Evolutionary conservation across 2,329 filamentous ascomycete genomes (phyloP), one percentile per base, ranked within the genome.

Genomic region (Cryphonectria japonica): DNA sequence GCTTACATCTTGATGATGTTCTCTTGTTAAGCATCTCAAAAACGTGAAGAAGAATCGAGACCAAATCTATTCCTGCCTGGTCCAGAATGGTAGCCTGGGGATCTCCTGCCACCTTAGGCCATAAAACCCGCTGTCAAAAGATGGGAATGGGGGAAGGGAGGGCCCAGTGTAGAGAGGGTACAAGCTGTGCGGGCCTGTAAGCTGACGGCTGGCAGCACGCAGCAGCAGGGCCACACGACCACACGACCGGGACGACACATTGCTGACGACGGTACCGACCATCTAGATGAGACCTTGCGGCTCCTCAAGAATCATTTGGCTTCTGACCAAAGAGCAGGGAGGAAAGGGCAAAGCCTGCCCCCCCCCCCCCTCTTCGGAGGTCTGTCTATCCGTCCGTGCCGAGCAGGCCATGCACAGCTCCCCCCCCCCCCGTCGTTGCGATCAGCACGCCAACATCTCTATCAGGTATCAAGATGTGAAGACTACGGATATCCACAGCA

Each of bases 171-270:
- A 39, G 37, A 39, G 37, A 50, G 46, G 19, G 46, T 26, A 50
- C 34, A 63, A 2, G 39, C 37, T 29, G 34, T 43, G 34, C 34
- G 39, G 22, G 39, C 61, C 46, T 13, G 22, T 65, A 57, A 54
- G 29, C 62, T 57, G 54, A 59, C 34, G 13, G 22, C 7, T 50
- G 54, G 65, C 64, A 71, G 19, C 67, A 74, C 11, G 32, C 34
- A n/a, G 22, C 59, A 61, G 59, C 57, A 60, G 29, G 34, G 59
- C 59, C 59, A 32, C 57, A 22, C 22, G 29, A 5, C 54, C 19
- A n/a, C n/a, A 2, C 34, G 59, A 61, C 34, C 11, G 59, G 59
- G 34, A 61, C 59, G 19, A 6, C n/a, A 29, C 57, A 6, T 32
- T 59, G 59, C 59, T 61, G 59, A 61, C 34, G 34, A 34, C 34